phyloP scores from a whole-genome alignment of 1,284 basidiomycete species.

The Fistulinella staudtii region DNA sequence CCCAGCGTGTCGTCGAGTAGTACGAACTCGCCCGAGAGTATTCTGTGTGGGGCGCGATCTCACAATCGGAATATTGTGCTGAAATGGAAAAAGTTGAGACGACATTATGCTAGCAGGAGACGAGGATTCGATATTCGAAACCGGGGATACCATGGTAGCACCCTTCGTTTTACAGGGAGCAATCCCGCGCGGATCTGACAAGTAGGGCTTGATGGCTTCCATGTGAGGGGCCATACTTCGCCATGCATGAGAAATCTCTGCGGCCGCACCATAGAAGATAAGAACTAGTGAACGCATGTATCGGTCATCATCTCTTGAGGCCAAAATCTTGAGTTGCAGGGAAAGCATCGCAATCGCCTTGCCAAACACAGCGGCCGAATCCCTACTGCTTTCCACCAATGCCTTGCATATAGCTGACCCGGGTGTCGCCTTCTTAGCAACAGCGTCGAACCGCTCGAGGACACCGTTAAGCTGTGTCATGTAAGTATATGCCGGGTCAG shows the following conservation, averaged over 20 bases:
- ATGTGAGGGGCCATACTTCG: constrained; percentile 71
- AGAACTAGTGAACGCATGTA: constrained; percentile 87
- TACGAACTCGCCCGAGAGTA: constrained; percentile 35
- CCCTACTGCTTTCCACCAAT: constrained; percentile 81
- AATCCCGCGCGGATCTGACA: constrained; percentile 45
- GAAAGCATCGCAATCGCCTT: constrained; percentile 84
- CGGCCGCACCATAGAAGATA: constrained; percentile 86
- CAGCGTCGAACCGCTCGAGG: constrained; percentile 89
- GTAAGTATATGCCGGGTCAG: constrained; percentile 81
- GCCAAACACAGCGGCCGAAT: constrained; percentile 82
- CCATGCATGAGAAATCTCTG: constrained; percentile 89
- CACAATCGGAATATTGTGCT: constrained; percentile 30
- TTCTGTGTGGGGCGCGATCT: constrained; percentile 37
- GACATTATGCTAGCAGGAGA: constrained; percentile 18
- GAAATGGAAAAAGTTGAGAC: constrained; percentile 26
- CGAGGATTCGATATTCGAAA: constrained; percentile 16
- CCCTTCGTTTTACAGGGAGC: constrained; percentile 26
- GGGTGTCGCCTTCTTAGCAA: constrained; percentile 66
- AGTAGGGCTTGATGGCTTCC: constrained; percentile 63
- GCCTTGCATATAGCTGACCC: constrained; percentile 73
- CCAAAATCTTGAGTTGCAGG: constrained; percentile 77
- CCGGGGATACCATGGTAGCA: constrained; percentile 12
- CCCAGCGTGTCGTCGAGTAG: constrained; percentile 81
- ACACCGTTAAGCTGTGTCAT: constrained; percentile 85
- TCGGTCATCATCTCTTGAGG: constrained; percentile 76